These are phyloP conservation scores for Phlebiopsis gigantea DNA, from an alignment of 768 basidiomycete species.

Conservation along the genomic window DNA sequence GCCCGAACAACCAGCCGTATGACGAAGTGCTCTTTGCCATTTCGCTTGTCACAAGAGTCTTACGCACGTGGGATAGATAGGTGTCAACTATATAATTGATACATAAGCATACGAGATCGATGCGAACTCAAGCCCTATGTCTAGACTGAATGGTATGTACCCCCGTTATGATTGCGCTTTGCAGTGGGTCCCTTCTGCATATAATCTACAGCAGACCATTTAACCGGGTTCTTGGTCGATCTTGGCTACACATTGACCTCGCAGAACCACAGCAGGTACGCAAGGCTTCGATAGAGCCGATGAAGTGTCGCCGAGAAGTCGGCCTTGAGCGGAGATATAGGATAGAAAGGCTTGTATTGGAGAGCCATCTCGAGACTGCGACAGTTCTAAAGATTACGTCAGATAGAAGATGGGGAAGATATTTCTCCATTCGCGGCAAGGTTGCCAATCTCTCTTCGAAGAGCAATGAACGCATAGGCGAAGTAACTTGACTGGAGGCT, in stretches of 20 bases:
- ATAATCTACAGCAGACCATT: not conserved
- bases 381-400: too few relatives aligned
- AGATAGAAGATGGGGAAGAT: not conserved
- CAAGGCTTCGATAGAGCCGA: constrained; percentile 30
- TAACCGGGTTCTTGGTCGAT: not conserved
- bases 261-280: constrained; percentile 18
- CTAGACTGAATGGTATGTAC: too few relatives aligned
- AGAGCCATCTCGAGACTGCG: too few relatives aligned
- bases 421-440: not conserved
- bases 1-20: constrained; percentile 24
- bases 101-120: not conserved
- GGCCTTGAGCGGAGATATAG: not conserved
- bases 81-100: too few relatives aligned
- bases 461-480: not conserved
- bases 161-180: not conserved
- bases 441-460: not conserved
- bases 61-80: too few relatives aligned
- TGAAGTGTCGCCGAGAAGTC: too few relatives aligned
- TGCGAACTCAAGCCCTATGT: too few relatives aligned
- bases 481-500: constrained; percentile 3
- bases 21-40: constrained; percentile 8
- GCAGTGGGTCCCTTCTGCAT: not conserved
- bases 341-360: too few relatives aligned
- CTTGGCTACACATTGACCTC: constrained; percentile 30
- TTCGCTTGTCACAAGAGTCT: not conserved